Evolutionary conservation across 1,139 yeast genomes (phyloP), one percentile per base, ranked within the genome.

Genomic region (Yarrowia galli): DNA sequence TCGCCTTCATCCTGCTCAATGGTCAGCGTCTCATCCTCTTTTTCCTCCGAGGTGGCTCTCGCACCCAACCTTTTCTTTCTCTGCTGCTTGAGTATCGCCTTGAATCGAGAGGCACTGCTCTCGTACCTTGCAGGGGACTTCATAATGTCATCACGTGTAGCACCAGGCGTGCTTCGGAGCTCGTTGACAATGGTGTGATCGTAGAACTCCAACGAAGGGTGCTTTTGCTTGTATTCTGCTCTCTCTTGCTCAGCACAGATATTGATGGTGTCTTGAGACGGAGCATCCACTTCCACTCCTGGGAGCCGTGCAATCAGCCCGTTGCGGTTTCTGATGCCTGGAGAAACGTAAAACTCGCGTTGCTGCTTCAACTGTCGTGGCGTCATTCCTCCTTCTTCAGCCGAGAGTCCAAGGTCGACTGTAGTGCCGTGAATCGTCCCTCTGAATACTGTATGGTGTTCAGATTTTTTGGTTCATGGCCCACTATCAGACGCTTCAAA

Each of bases 291-390:
- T 7, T 36, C 43, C 7, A 38, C 22, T 16, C 60, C 60, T 5
- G 60, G 43, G 4, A 53, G 20, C 2, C 20, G 20, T 9, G 23
- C 25, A 5, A 53, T 10, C 18, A 53, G 16, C 9, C 22, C n/a
- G 9, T 9, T 22, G 20, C 60, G 60, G 23, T 53, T 23, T 4
- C 4, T 23, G 38, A 32, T 38, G 3, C 60, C 60, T 12, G 15
- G 35, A 12, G 60, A 53, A 12, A 53, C 32, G 22, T 25, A 48
- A 48, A 48, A 48, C 22, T 48, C 38, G 36, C n/a, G 22, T 9
- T 28, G 35, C 12, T 4, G 36, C 20, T n/a, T 15, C 9, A 15
- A 20, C 3, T 46, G 20, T 40, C 12, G 43, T n/a, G 18, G 43
- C 20, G 43, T 40, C 43, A 40, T 40, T 18, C n/a, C 20, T 40